Evolutionary conservation across 257 asterid genomes (phyloP), one percentile per base, ranked within the genome.

Genomic region (Rauvolfia tetraphylla): DNA sequence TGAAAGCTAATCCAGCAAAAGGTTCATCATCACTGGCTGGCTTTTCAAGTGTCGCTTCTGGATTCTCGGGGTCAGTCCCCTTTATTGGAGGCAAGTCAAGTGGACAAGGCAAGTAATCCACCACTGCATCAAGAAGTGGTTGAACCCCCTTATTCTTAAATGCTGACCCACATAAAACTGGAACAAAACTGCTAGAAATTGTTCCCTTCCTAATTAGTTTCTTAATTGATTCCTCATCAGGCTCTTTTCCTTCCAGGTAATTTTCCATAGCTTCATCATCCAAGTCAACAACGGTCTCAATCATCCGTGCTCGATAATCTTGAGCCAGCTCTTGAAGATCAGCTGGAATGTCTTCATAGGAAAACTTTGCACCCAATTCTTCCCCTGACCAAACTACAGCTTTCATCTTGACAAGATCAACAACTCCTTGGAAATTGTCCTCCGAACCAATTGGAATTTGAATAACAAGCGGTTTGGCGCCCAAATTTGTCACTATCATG

Each of bases 101-200:
- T 36, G 98, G 98, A 72, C 97, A 93, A 49, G 99, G 98, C 88
- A 95, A 80, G 68, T 93, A 95, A 81, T 89, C 94, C 25, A 95
- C 92, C 41, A 95, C 99, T 20, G 98, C 91, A 83, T 95, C 97
- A 0, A 95, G 90, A 61, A 93, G 82, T 0, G 98, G 98, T 78
- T 95, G 98, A 75, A 95, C 98, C 61, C 98, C 97, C 79, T 95
- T 93, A 83, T 93, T 95, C 90, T 93, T 93, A 74, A 95, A 95
- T 58, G 97, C 99, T 0, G 98, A 95, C 20, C 99, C 98, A 84
- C 97, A 95, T 79, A 91, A 78, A 65, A 93, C 95, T 0, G 97
- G 99, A 81, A 95, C 98, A 69, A 93, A 95, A 67, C 78, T 85
- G 82, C 79, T 46, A 4, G 82, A 20, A 36, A 95, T 81, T 39